phyloP scores from a whole-genome alignment of 2,329 filamentous ascomycete genomes.

The Aspergillus brasiliensis region DNA sequence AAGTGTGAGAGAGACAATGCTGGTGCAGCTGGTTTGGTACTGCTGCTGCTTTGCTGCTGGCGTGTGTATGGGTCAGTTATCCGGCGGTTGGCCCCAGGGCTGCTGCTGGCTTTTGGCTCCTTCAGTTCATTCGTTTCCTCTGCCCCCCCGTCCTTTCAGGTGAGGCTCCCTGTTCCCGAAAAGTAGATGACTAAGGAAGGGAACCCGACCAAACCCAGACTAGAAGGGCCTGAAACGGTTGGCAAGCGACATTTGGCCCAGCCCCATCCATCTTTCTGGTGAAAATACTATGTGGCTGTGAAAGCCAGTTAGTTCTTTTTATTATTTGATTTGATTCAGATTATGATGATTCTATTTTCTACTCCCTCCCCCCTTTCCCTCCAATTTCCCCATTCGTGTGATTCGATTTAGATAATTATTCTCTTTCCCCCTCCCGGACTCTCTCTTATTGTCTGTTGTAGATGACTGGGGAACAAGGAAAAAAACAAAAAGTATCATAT shows the following conservation, averaged over 20 bases:
- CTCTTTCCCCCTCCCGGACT: background rate
- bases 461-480: no score
- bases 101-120: constrained; percentile 10
- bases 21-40: background rate
- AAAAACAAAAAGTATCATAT: background rate
- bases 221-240: constrained; percentile 18
- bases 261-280: constrained; percentile 8
- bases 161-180: constrained; percentile 13
- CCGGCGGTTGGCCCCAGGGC: constrained; percentile 17
- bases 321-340: background rate
- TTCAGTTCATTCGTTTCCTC: background rate
- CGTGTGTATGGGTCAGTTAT: constrained; percentile 31
- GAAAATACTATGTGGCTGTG: constrained; percentile 11
- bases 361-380: background rate
- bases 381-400: background rate
- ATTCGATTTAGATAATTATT: no score
- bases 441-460: background rate
- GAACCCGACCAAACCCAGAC: constrained; percentile 5
- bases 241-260: constrained; percentile 10
- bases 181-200: constrained; percentile 15
- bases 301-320: background rate
- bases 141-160: constrained; percentile 6
- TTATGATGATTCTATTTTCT: background rate
- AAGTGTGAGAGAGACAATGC: constrained; percentile 12
- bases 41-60: constrained; percentile 14